phyloP scores from a whole-genome alignment of 179 eudicot genomes.

The Heliamphora pulchella region DNA sequence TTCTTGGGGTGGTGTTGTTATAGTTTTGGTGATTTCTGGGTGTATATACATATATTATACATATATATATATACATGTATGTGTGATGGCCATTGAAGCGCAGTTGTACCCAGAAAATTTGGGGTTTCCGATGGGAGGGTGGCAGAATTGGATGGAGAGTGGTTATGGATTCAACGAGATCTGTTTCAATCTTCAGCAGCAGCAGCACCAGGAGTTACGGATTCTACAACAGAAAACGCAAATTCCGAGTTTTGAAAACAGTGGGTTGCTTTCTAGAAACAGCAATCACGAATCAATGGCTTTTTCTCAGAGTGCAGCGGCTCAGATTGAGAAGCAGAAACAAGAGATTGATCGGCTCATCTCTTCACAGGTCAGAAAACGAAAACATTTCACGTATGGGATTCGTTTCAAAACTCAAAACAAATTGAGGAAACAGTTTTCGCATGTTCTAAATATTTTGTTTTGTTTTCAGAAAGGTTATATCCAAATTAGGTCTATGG shows the following conservation, averaged over 20 bases:
- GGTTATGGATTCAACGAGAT: conserved; percentile 29
- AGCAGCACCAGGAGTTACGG: conserved; percentile 27
- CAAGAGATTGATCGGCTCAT: conserved; percentile 48
- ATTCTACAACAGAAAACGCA: conserved; percentile 19
- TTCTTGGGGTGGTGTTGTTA: not conserved
- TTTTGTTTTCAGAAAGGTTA: not conserved
- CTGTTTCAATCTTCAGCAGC: conserved; percentile 23
- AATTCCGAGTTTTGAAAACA: not conserved
- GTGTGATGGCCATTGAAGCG: conserved; percentile 58
- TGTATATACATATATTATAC: too few species aligned
- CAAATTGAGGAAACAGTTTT: not conserved
- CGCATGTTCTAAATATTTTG: not conserved
- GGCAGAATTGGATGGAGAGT: conserved; percentile 37
- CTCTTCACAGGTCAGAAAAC: conserved; percentile 45
- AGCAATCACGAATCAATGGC: conserved; percentile 12
- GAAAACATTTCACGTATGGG: not conserved
- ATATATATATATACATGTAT: too few species aligned
- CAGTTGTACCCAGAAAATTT: conserved; percentile 43
- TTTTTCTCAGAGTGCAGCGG: conserved; percentile 24
- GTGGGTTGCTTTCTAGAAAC: conserved; percentile 17
- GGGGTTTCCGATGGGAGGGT: conserved; percentile 29
- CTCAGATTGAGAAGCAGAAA: conserved; percentile 44
- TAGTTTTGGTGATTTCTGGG: too few species aligned
- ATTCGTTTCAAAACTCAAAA: not conserved
- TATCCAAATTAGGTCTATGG: too few species aligned